Evolutionary conservation across 805 yeast genomes (phyloP).

Genomic region (Candida quercuum): DNA sequence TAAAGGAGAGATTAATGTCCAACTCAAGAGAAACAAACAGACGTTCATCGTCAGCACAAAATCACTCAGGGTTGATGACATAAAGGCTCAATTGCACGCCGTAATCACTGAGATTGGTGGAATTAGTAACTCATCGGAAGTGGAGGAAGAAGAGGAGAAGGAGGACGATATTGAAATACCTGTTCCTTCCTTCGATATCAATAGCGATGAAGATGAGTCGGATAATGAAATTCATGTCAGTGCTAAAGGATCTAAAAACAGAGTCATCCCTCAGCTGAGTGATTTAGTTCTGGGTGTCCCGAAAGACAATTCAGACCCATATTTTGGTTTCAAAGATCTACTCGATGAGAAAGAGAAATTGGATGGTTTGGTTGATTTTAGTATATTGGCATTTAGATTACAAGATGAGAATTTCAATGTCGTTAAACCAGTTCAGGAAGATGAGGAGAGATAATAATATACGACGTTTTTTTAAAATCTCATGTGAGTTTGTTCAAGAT

Average conservation of each 20-base stretch:
- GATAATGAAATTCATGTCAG: constrained; percentile 20
- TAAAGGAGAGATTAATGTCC: constrained; percentile 10
- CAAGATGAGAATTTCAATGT: constrained; percentile 17
- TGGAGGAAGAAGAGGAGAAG: constrained; percentile 17
- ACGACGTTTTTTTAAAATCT: too few relatives aligned
- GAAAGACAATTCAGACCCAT: constrained; percentile 14
- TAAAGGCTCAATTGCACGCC: constrained; percentile 27
- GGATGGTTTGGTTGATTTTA: constrained; percentile 11
- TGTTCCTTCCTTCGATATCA: constrained; percentile 30
- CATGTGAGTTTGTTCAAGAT: too few relatives aligned
- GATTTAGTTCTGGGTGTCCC: constrained; percentile 17
- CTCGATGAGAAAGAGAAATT: constrained; percentile 7
- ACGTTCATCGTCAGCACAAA: constrained; percentile 27
- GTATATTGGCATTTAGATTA: constrained; percentile 16
- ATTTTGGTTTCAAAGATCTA: constrained; percentile 17
- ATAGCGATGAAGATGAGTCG: constrained; percentile 23
- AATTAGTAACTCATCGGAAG: neutral
- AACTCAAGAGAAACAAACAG: constrained; percentile 30
- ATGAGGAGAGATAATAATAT: neutral
- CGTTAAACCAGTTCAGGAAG: constrained; percentile 12
- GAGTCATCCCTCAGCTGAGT: constrained; percentile 7
- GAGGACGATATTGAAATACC: constrained; percentile 30
- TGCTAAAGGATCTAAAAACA: constrained; percentile 3
- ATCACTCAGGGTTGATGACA: constrained; percentile 19
- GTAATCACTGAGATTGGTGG: constrained; percentile 48